Conservation (phyloP, 2,329 filamentous ascomycete genomes). For the Botryotinia narcissicola region DNA sequence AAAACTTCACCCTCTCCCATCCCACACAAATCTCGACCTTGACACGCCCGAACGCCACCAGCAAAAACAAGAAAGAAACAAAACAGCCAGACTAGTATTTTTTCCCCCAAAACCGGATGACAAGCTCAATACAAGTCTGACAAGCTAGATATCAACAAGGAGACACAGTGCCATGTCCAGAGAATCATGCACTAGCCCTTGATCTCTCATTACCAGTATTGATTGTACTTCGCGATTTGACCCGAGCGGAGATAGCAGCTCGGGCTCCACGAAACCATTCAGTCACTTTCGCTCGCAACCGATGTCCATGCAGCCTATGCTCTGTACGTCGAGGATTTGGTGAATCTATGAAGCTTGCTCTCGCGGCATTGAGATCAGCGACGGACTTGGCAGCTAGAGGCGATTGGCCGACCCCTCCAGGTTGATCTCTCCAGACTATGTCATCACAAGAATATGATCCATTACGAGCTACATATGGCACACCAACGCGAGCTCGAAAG, state of each 20-base stretch:
- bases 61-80: background rate
- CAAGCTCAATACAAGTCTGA: background rate
- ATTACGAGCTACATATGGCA: slow-evolving; percentile 30
- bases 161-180: background rate
- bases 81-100: background rate
- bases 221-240: slow-evolving; percentile 26
- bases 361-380: slow-evolving; percentile 27
- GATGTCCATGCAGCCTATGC: slow-evolving; percentile 25
- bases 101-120: slow-evolving; percentile 12
- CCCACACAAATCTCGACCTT: background rate
- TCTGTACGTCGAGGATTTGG: slow-evolving; percentile 24
- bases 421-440: slow-evolving; percentile 31
- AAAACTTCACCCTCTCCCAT: background rate
- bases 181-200: slow-evolving; percentile 9
- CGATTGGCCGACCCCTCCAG: slow-evolving; percentile 16
- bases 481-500: slow-evolving; percentile 31
- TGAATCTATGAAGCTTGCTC: slow-evolving; percentile 23
- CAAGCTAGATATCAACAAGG: background rate
- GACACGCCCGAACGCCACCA: slow-evolving; percentile 13
- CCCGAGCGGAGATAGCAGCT: slow-evolving; percentile 30
- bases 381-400: slow-evolving; percentile 26
- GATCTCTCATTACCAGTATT: slow-evolving; percentile 5
- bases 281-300: slow-evolving; percentile 32
- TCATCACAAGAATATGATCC: slow-evolving; percentile 36
- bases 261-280: slow-evolving; percentile 34